Conservation (phyloP, 2,329 filamentous ascomycete genomes). For the Phialocephala sp. region DNA sequence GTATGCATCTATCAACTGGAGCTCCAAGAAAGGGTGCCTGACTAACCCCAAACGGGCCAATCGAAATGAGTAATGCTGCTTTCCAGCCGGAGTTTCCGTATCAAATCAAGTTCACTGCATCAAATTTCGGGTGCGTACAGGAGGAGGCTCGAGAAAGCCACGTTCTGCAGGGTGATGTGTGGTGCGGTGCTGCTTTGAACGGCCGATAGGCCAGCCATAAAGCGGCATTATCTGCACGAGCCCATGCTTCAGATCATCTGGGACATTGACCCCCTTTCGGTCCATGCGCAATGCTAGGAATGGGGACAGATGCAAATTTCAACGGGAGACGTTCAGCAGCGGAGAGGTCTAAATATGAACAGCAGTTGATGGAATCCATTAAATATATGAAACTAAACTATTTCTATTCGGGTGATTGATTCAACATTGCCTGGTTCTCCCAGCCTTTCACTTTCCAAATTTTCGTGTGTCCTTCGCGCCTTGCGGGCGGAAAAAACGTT, state of each 20-base stretch:
- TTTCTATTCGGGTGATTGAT: neutral
- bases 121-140: neutral
- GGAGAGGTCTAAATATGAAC: neutral
- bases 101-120: constrained; percentile 5
- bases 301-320: neutral
- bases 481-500: too few species aligned
- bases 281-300: neutral
- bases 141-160: constrained; percentile 5
- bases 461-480: neutral
- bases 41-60: neutral
- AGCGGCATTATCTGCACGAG: neutral
- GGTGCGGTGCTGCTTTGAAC: neutral
- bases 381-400: neutral
- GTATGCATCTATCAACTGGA: neutral
- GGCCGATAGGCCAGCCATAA: neutral
- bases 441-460: neutral
- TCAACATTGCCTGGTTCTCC: neutral
- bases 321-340: neutral
- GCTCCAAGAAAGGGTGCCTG: neutral
- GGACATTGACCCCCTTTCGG: constrained; percentile 8
- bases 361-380: neutral
- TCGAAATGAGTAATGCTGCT: neutral
- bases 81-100: neutral
- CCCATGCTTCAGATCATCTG: neutral
- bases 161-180: neutral